phyloP scores from a whole-genome alignment of 192 early-diverging fungal species.

The Umbelopsis ramanniana region DNA sequence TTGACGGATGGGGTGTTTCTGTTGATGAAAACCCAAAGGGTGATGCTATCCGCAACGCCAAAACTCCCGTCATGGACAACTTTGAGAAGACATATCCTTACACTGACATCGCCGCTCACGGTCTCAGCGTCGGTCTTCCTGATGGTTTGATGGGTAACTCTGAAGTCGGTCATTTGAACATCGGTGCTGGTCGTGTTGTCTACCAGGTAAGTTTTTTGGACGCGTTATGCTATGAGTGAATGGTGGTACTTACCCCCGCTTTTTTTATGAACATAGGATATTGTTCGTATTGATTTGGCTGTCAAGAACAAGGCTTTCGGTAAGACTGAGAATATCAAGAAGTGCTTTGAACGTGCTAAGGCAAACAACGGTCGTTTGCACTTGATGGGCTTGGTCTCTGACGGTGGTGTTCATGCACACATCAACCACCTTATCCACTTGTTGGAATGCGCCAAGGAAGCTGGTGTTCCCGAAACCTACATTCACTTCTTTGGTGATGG shows the following conservation, averaged over 20 bases:
- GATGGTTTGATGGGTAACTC: constrained; percentile 99
- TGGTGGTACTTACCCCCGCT: not conserved
- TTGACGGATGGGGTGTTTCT: constrained; percentile 98
- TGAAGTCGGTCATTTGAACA: constrained; percentile 99
- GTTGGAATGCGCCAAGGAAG: constrained; percentile 83
- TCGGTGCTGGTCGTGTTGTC: constrained; percentile 98
- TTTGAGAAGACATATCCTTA: constrained; percentile 77
- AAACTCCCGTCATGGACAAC: constrained; percentile 91
- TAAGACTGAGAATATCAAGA: constrained; percentile 71
- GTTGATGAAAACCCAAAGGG: constrained; percentile 68
- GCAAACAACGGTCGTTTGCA: constrained; percentile 86
- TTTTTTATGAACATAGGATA: constrained; percentile 65
- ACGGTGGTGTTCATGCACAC: constrained; percentile 98
- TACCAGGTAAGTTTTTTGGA: constrained; percentile 73
- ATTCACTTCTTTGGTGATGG: constrained; percentile 99
- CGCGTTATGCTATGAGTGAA: not conserved
- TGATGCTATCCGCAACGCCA: constrained; percentile 91
- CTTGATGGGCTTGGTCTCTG: constrained; percentile 92
- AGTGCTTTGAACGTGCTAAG: constrained; percentile 87
- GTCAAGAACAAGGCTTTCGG: constrained; percentile 87
- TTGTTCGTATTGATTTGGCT: constrained; percentile 96
- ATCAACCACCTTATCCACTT: constrained; percentile 88
- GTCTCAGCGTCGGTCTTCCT: constrained; percentile 93
- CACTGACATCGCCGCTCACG: constrained; percentile 89
- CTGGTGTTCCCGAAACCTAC: constrained; percentile 81